A percentile compares a stretch with the other conserved stretches of the same genome.
These are phyloP conservation scores for Fraxinus dipetala DNA, from an alignment of 305 asterid species.

Conservation along the genomic window DNA sequence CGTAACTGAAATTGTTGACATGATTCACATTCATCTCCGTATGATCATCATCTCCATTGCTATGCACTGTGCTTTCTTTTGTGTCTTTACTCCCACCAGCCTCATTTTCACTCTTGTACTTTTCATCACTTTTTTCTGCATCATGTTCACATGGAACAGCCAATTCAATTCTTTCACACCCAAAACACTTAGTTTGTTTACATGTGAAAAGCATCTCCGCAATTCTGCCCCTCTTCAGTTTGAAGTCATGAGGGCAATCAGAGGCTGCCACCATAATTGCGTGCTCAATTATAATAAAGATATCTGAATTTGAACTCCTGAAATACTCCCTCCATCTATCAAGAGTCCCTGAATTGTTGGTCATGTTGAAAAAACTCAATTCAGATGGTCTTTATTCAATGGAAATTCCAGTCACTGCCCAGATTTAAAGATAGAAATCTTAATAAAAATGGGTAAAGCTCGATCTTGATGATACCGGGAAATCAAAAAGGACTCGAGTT, in stretches of 20 bases:
- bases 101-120: conserved; percentile 47
- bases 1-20: conserved; percentile 49
- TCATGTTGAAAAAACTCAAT: conserved; percentile 43
- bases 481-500: conserved; percentile 2
- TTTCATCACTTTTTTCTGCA: conserved; percentile 35
- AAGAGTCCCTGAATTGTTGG: conserved; percentile 42
- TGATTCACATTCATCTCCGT: conserved; percentile 47
- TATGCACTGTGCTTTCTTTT: conserved; percentile 57
- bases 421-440: conserved; percentile 29
- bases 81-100: conserved; percentile 62
- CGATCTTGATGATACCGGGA: conserved; percentile 29
- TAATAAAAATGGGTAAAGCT: conserved; percentile 13
- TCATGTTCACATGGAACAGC: conserved; percentile 47
- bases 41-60: conserved; percentile 35
- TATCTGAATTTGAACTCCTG: conserved; percentile 63
- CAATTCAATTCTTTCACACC: conserved; percentile 65
- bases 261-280: conserved; percentile 77
- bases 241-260: conserved; percentile 81
- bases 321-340: conserved; percentile 89
- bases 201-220: conserved; percentile 84
- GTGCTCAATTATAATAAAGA: conserved; percentile 62
- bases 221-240: conserved; percentile 71
- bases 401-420: conserved; percentile 34
- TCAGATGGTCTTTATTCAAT: conserved; percentile 11
- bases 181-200: conserved; percentile 60